These are phyloP conservation scores for Schoenoplectus tabernaemontani DNA, from an alignment of 202 grass and related monocot species.

Conservation along the genomic window DNA sequence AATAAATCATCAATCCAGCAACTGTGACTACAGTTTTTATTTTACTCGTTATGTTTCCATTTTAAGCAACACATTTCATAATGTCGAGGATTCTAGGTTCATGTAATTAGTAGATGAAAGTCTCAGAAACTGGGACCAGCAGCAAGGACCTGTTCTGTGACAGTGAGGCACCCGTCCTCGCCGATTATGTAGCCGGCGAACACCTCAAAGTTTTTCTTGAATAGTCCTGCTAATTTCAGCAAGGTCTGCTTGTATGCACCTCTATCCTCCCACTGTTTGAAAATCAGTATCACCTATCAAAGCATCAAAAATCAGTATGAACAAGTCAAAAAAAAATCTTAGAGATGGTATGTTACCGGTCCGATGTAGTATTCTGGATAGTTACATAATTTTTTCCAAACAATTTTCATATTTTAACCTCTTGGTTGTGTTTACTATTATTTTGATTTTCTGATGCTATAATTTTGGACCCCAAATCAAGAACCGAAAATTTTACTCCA, in stretches of 20 bases:
- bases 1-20: background rate
- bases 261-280: slow-evolving; percentile 60
- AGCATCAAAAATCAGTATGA: too few species aligned
- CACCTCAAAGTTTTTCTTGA: slow-evolving; percentile 97
- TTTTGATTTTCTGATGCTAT: background rate
- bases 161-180: slow-evolving; percentile 51
- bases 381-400: too few species aligned
- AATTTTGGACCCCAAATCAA: background rate
- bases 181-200: slow-evolving; percentile 82
- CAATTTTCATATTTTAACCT: background rate
- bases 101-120: background rate
- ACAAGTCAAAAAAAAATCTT: too few species aligned
- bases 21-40: background rate
- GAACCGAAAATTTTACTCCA: background rate
- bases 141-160: slow-evolving; percentile 74
- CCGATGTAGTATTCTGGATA: too few species aligned
- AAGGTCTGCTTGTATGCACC: slow-evolving; percentile 59
- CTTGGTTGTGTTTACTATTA: background rate
- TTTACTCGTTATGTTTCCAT: background rate
- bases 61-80: background rate
- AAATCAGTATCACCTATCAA: background rate
- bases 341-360: too few species aligned
- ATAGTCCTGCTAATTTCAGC: slow-evolving; percentile 66
- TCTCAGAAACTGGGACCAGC: slow-evolving; percentile 78
- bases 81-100: too few species aligned